These are phyloP conservation scores for Cutaneotrichosporon cavernicola DNA, from an alignment of 1,284 basidiomycete species.

Conservation along the genomic window DNA sequence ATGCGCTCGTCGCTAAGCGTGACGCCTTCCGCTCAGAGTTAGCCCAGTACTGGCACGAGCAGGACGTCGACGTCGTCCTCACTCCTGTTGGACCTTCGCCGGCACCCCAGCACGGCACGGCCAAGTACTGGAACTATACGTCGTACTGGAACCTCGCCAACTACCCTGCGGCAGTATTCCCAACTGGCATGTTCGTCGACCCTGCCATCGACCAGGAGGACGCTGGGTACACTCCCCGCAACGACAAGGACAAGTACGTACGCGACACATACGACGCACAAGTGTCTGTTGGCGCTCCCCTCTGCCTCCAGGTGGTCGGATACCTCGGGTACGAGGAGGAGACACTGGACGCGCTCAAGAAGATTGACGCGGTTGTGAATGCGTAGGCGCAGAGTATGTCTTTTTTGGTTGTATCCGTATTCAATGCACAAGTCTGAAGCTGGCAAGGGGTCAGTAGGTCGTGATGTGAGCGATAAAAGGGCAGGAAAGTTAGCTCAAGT, in stretches of 20 bases:
- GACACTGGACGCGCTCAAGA: conserved; percentile 52
- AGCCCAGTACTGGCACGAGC: conserved; percentile 31
- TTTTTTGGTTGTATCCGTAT: background rate
- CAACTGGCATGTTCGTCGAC: conserved; percentile 57
- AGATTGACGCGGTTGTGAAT: conserved; percentile 30
- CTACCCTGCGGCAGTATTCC: conserved; percentile 65
- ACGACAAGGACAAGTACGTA: conserved; percentile 52
- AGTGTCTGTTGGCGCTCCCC: conserved; percentile 26
- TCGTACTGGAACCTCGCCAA: conserved; percentile 68
- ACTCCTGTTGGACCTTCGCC: conserved; percentile 43
- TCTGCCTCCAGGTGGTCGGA: conserved; percentile 22
- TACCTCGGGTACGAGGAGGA: conserved; percentile 22
- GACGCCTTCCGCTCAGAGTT: conserved; percentile 40
- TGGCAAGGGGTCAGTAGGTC: background rate
- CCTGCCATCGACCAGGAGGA: conserved; percentile 63
- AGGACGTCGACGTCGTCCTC: conserved; percentile 45
- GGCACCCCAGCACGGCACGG: conserved; percentile 39
- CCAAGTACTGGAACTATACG: conserved; percentile 59
- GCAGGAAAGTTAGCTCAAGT: too few relatives aligned
- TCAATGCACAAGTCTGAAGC: background rate
- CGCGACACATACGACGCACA: conserved; percentile 29
- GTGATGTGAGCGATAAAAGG: too few relatives aligned
- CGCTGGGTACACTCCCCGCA: conserved; percentile 57
- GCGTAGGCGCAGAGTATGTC: background rate
- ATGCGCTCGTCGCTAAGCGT: conserved; percentile 34